Percentiles rank a stretch among this genome's conserved stretches.
Conservation (phyloP, 192 early-diverging fungal genomes). For the Pilobolus umbonatus region DNA sequence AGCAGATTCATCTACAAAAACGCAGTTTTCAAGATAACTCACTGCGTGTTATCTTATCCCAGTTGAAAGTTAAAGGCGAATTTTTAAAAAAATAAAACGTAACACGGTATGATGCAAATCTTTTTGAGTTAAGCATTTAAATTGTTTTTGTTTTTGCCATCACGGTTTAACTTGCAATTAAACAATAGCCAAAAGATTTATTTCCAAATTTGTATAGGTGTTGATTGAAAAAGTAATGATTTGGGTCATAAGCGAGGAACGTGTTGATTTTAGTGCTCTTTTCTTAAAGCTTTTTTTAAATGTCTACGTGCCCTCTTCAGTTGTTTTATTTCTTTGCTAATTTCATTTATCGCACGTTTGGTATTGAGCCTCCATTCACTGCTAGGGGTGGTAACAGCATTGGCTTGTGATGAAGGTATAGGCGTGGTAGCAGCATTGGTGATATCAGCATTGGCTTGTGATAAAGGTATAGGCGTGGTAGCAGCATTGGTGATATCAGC, state of each 20-base stretch:
- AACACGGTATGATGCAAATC: constrained; percentile 1
- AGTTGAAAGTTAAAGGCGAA: constrained; percentile 3
- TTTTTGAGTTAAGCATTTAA: constrained; percentile 1
- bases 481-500: background rate
- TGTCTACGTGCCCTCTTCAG: background rate
- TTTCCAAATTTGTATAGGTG: background rate
- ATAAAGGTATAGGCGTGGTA: background rate
- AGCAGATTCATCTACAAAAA: constrained; percentile 30
- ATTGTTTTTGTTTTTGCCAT: constrained; percentile 1
- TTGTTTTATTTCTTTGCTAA: constrained; percentile 2
- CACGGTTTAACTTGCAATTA: constrained; percentile 1
- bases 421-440: background rate
- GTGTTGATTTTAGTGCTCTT: constrained; percentile 5
- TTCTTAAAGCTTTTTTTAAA: constrained; percentile 7
- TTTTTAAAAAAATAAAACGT: constrained; percentile 1
- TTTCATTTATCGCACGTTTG: constrained; percentile 5
- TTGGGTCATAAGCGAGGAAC: background rate
- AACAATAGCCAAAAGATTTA: background rate
- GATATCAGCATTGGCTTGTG: background rate
- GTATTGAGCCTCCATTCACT: background rate
- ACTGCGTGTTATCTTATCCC: constrained; percentile 2
- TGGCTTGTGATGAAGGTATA: constrained; percentile 4
- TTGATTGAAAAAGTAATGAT: background rate
- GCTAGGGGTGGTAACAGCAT: background rate
- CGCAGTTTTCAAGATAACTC: constrained; percentile 11